Evolutionary conservation across 352 stramenopile species (phyloP).

Genomic region (Pythium utonaiense): DNA sequence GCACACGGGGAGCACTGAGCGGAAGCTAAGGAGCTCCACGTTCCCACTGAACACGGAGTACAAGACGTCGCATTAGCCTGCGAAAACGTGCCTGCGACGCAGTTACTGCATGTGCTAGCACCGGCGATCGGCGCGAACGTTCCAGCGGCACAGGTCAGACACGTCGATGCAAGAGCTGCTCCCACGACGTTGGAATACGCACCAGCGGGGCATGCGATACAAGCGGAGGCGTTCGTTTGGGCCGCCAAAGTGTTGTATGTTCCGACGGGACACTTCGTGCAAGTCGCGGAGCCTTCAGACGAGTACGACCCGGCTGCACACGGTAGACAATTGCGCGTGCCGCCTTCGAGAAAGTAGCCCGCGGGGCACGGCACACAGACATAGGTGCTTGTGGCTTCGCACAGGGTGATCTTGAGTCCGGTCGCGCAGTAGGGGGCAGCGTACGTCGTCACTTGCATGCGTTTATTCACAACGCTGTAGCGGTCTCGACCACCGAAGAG

Average conservation of each 20-base stretch:
- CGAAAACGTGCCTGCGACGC: conserved; percentile 38
- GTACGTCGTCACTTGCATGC: conserved; percentile 51
- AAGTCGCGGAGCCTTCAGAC: conserved; percentile 33
- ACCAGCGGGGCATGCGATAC: conserved; percentile 43
- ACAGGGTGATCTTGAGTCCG: conserved; percentile 56
- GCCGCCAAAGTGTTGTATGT: conserved; percentile 45
- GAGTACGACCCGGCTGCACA: conserved; percentile 51
- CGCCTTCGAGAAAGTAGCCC: conserved; percentile 51
- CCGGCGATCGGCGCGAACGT: conserved; percentile 26
- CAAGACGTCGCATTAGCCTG: conserved; percentile 37
- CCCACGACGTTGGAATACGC: conserved; percentile 41
- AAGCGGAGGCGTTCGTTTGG: conserved; percentile 35
- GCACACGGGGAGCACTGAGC: conserved; percentile 36
- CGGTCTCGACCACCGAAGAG: conserved; percentile 66
- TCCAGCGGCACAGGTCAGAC: conserved; percentile 27
- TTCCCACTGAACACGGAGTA: conserved; percentile 33
- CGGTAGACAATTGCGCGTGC: conserved; percentile 44
- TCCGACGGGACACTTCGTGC: conserved; percentile 40
- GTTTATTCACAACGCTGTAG: conserved; percentile 51
- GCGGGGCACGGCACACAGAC: conserved; percentile 61
- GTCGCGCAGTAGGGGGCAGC: conserved; percentile 41
- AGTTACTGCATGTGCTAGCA: conserved; percentile 19
- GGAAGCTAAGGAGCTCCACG: conserved; percentile 38
- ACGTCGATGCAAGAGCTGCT: conserved; percentile 28
- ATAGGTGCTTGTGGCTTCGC: conserved; percentile 42